A percentile compares a stretch with the other conserved stretches of the same genome.
Conservation (phyloP, 768 basidiomycete species). For the Leccinum incarnatum region DNA sequence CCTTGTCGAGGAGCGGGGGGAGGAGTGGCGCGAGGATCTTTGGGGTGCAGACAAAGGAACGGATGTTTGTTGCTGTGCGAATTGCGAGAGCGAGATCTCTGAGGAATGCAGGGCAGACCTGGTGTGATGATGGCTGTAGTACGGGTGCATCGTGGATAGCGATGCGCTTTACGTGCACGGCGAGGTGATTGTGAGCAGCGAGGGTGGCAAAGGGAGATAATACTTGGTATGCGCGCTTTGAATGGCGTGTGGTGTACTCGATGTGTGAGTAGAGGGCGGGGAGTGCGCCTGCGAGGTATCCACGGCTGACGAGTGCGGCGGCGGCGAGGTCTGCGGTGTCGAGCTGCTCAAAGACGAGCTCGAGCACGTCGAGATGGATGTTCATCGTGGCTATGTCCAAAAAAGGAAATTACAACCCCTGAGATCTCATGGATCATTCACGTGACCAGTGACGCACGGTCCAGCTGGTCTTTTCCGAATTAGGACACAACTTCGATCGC, state of each 20-base stretch:
- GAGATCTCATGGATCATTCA: conserved; percentile 1
- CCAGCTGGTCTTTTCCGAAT: conserved; percentile 15
- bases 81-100: conserved; percentile 50
- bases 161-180: conserved; percentile 56
- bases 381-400: conserved; percentile 43
- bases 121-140: conserved; percentile 29
- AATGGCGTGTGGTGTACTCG: conserved; percentile 51
- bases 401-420: conserved; percentile 10
- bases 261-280: conserved; percentile 61
- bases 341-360: conserved; percentile 59
- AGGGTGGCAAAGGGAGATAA: conserved; percentile 63
- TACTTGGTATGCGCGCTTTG: conserved; percentile 49
- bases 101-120: conserved; percentile 47
- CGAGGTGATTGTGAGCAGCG: conserved; percentile 48
- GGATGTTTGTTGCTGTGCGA: conserved; percentile 48
- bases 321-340: conserved; percentile 53
- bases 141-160: conserved; percentile 52
- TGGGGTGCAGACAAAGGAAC: conserved; percentile 53
- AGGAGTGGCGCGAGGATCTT: conserved; percentile 50
- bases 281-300: conserved; percentile 62
- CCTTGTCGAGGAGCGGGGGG: conserved; percentile 42
- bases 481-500: conserved; percentile 17
- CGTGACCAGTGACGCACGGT: conserved; percentile 23
- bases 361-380: conserved; percentile 70
- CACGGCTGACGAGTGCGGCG: conserved; percentile 60